These are phyloP conservation scores for Pseudovirgaria hyperparasitica DNA, from an alignment of 2,329 filamentous ascomycete genomes.

Conservation along the genomic window DNA sequence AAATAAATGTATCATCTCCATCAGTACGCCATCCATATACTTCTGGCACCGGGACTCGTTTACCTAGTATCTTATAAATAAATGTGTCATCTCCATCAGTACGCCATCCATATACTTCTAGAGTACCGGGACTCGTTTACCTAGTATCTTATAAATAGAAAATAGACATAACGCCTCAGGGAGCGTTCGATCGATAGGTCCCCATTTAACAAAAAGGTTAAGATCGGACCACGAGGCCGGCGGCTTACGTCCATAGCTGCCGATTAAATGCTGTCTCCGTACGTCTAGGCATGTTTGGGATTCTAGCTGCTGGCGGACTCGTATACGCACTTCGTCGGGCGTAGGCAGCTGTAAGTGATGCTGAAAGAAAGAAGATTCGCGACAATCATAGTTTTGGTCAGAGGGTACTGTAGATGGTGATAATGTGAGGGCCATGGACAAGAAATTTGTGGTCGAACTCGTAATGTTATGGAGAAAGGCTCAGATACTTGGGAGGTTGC, in stretches of 20 bases:
- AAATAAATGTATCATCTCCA: slow-evolving; percentile 16
- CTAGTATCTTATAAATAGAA: slow-evolving; percentile 11
- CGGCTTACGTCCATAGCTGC: slow-evolving; percentile 7
- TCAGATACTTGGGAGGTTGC: too few relatives aligned
- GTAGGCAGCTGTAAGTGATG: slow-evolving; percentile 6
- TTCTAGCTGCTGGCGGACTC: slow-evolving; percentile 6
- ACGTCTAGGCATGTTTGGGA: slow-evolving; percentile 6
- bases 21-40: slow-evolving; percentile 22
- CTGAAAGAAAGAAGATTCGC: slow-evolving; percentile 8
- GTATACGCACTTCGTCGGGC: slow-evolving; percentile 7
- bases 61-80: slow-evolving; percentile 23
- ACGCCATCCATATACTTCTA: slow-evolving; percentile 24
- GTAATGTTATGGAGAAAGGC: too few relatives aligned
- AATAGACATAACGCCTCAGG: slow-evolving; percentile 21
- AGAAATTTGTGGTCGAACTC: too few relatives aligned
- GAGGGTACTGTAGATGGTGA: too few relatives aligned
- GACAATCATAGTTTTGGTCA: slow-evolving; percentile 6
- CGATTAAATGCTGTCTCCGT: slow-evolving; percentile 4
- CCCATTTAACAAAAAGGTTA: slow-evolving; percentile 23
- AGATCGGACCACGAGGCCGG: slow-evolving; percentile 17
- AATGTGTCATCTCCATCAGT: slow-evolving; percentile 12
- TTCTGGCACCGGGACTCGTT: slow-evolving; percentile 26
- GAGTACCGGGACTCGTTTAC: slow-evolving; percentile 12
- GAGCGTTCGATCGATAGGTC: slow-evolving; percentile 10
- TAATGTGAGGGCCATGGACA: too few relatives aligned